These are phyloP conservation scores for Pichia sp. DNA, from an alignment of 1,139 yeast species.

Conservation along the genomic window DNA sequence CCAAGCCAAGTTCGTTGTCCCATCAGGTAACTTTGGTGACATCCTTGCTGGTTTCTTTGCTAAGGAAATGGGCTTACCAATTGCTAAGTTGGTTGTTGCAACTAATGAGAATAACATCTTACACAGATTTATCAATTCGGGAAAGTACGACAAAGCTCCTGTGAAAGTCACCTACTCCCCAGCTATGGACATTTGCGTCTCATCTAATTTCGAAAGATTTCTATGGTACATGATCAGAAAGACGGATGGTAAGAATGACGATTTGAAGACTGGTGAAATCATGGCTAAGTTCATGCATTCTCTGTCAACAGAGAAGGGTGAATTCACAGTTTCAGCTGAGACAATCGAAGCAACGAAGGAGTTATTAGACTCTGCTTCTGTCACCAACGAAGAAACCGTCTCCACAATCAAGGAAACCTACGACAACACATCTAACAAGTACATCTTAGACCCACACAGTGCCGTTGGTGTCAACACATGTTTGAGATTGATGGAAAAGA, in stretches of 20 bases:
- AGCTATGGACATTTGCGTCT: constrained; percentile 96
- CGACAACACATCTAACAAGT: constrained; percentile 50
- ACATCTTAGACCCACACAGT: constrained; percentile 92
- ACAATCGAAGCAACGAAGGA: constrained; percentile 60
- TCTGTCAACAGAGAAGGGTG: constrained; percentile 60
- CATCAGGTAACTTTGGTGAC: constrained; percentile 98
- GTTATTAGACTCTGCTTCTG: constrained; percentile 74
- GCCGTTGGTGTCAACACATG: constrained; percentile 89
- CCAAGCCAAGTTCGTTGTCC: constrained; percentile 81
- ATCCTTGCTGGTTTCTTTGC: constrained; percentile 96
- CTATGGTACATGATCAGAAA: constrained; percentile 89
- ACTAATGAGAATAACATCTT: constrained; percentile 93
- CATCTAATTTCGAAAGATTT: constrained; percentile 93
- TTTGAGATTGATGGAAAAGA: constrained; percentile 48
- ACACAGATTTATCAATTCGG: constrained; percentile 83
- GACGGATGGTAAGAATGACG: constrained; percentile 45
- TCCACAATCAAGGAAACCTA: constrained; percentile 70
- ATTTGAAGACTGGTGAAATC: constrained; percentile 66
- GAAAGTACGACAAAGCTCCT: constrained; percentile 66
- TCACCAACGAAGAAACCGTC: constrained; percentile 69
- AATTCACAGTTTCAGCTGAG: constrained; percentile 60
- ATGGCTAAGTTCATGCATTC: constrained; percentile 73
- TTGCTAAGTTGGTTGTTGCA: constrained; percentile 80
- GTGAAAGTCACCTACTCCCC: constrained; percentile 93
- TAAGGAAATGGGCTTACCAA: constrained; percentile 89